A percentile compares a stretch with the other conserved stretches of the same genome.
Conservation (phyloP, 306 rosid species). For the Bauhinia variegata region DNA sequence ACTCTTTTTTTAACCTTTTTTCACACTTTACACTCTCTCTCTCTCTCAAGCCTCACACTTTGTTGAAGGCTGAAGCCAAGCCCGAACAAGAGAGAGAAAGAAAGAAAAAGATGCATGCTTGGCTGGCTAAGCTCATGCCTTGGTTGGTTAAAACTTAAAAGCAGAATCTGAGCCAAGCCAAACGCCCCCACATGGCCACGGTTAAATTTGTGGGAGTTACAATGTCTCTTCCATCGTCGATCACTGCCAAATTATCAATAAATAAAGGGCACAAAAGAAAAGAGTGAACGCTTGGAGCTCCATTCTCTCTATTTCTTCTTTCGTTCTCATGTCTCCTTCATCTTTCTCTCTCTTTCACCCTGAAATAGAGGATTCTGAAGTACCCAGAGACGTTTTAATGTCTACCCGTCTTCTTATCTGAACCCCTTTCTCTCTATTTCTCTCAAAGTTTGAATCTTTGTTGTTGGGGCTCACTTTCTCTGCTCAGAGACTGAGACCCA, state of each 20-base stretch:
- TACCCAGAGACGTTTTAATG: slow-evolving; percentile 39
- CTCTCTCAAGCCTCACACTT: too few relatives aligned
- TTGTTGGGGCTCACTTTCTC: slow-evolving; percentile 40
- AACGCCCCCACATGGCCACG: not conserved
- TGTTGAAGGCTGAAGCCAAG: too few relatives aligned
- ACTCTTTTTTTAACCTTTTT: too few relatives aligned
- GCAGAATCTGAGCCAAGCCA: slow-evolving; percentile 32
- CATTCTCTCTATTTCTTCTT: not conserved
- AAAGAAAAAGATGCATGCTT: too few relatives aligned
- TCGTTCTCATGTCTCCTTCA: too few relatives aligned
- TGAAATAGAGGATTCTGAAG: slow-evolving; percentile 53
- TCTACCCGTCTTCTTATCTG: slow-evolving; percentile 39
- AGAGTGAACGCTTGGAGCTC: slow-evolving; percentile 31
- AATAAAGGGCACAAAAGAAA: slow-evolving; percentile 33
- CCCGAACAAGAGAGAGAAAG: not conserved
- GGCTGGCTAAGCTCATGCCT: too few relatives aligned
- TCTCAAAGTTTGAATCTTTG: slow-evolving; percentile 45
- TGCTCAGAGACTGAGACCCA: slow-evolving; percentile 46
- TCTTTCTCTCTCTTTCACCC: slow-evolving; percentile 40
- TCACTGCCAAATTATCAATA: slow-evolving; percentile 26
- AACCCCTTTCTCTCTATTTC: slow-evolving; percentile 24
- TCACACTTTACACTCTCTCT: too few relatives aligned
- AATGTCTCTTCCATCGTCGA: not conserved
- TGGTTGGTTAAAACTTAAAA: not conserved
- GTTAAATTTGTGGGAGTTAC: slow-evolving; percentile 16